Base-by-base conservation (phyloP, 2,329 filamentous ascomycete genomes). In the Aureobasidium subglaciale region DNA sequence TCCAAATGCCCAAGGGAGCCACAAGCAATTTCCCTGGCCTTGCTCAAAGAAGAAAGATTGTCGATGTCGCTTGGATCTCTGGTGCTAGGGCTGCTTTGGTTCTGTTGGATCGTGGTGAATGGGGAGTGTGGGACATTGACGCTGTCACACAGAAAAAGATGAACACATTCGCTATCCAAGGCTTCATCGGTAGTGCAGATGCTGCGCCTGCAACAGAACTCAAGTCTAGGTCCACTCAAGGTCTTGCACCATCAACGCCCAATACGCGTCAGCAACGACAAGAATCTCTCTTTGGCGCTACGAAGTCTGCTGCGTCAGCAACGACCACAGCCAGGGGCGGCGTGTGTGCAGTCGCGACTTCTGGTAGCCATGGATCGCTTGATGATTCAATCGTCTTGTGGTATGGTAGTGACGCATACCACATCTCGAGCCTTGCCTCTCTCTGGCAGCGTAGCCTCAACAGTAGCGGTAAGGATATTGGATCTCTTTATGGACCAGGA, bases 81-180 rank as follows among this genome's bases (percentile, higher is more conserved):
- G 70, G 71, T 35, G 77, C 76, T 24, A 70, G 67, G 41, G 68
- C 71, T 35, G 70, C 79, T 20, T 60, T 79, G n/a, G 71, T 70
- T 5, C 63, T 80, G 9, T 66, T 78, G 7, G 68, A 71, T 53
- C 76, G 78, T 60, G 76, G 76, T 9, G 73, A 78, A 63, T 79
- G 77, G 77, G 76, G 76, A 11, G 67, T 79, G n/a, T 79, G 76
- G 76, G 74, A 76, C 59, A 60, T 74, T 29, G 70, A 71, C 30
- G 38, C 11, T 57, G 55, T 24, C 20, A 59, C 9, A 46, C 59
- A 38, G 30, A 64, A 64, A 32, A 58, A 49, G 5, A 41, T 64
- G 15, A 61, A 63, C 38, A 59, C 64, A 8, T 67, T 70, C 37
- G 60, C 60, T 2, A 55, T 68, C 8, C 60, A 60, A 20, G 67